Evolutionary conservation across 1,284 basidiomycete species (phyloP).

Genomic region (Meira nashicola): DNA sequence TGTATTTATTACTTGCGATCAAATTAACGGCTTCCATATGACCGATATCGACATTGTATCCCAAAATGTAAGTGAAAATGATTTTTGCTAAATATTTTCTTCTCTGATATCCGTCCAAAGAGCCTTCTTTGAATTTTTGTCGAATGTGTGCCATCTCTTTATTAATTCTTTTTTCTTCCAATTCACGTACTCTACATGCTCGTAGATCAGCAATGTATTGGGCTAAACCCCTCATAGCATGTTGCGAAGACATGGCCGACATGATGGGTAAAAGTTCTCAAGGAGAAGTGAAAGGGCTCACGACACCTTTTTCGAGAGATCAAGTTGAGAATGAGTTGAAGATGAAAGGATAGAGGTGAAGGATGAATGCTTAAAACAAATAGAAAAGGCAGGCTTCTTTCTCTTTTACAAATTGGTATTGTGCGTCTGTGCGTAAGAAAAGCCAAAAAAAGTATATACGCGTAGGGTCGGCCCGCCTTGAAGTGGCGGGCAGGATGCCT

Average conservation of each 20-base stretch:
- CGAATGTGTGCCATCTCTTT: conserved; percentile 99
- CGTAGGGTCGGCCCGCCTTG: too few relatives aligned
- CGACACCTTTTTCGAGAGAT: not conserved
- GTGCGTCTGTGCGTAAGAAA: not conserved
- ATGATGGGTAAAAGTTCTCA: not conserved
- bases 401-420: not conserved
- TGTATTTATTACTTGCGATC: conserved; percentile 90
- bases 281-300: not conserved
- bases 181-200: conserved; percentile 60
- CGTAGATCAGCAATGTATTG: conserved; percentile 98
- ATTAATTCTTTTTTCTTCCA: conserved; percentile 93
- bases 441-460: too few relatives aligned
- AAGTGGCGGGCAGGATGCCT: too few relatives aligned
- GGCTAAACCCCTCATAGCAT: conserved; percentile 40
- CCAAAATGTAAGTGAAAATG: conserved; percentile 96
- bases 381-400: too few relatives aligned
- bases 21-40: conserved; percentile 99
- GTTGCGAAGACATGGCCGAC: conserved; percentile 11
- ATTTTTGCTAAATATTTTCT: conserved; percentile 92
- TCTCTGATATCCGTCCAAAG: conserved; percentile 95
- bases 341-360: not conserved
- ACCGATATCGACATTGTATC: conserved; percentile 96
- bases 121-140: conserved; percentile 98
- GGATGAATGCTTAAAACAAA: too few relatives aligned
- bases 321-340: not conserved